phyloP scores from a whole-genome alignment of 2,329 filamentous ascomycete species.

The Verticillium nubilum region DNA sequence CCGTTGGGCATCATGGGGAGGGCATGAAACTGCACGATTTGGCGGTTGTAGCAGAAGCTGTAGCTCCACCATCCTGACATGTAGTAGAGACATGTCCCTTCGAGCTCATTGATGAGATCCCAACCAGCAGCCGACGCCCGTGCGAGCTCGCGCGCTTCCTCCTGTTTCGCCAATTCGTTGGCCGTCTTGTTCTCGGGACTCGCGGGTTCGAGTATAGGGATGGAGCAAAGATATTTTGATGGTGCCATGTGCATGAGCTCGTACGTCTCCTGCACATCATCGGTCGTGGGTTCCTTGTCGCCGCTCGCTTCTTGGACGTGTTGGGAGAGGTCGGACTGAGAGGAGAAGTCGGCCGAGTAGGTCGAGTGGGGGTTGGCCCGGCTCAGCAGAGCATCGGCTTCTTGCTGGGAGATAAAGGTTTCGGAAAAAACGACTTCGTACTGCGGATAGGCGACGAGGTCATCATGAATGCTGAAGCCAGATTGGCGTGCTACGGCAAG shows the following conservation, averaged over 20 bases:
- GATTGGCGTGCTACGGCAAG: constrained; percentile 39
- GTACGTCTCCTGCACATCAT: constrained; percentile 43
- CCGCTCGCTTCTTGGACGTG: constrained; percentile 27
- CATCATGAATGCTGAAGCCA: constrained; percentile 81
- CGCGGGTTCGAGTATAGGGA: constrained; percentile 62
- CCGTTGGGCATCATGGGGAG: constrained; percentile 61
- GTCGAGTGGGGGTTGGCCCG: constrained; percentile 26
- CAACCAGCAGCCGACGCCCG: constrained; percentile 73
- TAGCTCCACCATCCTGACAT: constrained; percentile 94
- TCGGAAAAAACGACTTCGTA: constrained; percentile 77
- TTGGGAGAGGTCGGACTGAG: constrained; percentile 33
- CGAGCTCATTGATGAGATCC: constrained; percentile 72
- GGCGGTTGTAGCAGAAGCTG: constrained; percentile 83
- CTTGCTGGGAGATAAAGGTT: constrained; percentile 63
- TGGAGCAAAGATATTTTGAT: constrained; percentile 75
- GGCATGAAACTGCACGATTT: constrained; percentile 88
- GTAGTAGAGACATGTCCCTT: constrained; percentile 75
- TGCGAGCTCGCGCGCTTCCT: constrained; percentile 74
- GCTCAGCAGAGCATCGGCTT: constrained; percentile 59
- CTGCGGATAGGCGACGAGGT: constrained; percentile 83
- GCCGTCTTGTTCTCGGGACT: constrained; percentile 57
- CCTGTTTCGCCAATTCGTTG: constrained; percentile 61
- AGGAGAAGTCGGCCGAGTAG: constrained; percentile 32
- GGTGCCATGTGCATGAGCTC: constrained; percentile 69
- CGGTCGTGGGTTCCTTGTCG: constrained; percentile 17